A percentile compares a stretch with the other conserved stretches of the same genome.
Conservation (phyloP, 2,329 filamentous ascomycete genomes). For the Corinectria fuckeliana region DNA sequence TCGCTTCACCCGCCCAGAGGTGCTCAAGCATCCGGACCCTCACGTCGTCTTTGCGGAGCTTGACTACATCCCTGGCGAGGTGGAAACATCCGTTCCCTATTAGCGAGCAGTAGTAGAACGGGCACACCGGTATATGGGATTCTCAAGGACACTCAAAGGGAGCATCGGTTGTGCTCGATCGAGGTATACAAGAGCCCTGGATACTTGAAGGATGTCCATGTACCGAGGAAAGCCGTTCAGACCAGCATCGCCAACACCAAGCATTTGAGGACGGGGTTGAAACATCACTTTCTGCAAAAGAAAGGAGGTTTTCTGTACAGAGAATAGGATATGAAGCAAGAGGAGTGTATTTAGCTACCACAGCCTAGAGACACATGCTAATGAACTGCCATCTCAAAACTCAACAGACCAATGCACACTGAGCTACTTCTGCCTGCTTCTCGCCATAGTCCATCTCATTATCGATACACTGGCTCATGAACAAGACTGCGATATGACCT, state of each 20-base stretch:
- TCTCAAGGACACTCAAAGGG: slow-evolving; percentile 26
- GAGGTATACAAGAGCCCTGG: slow-evolving; percentile 38
- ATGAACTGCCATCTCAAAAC: too few species aligned
- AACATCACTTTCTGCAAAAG: slow-evolving; percentile 33
- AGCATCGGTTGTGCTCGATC: slow-evolving; percentile 30
- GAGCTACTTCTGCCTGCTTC: background rate
- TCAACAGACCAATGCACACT: background rate
- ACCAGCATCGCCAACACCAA: slow-evolving; percentile 25
- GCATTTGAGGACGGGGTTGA: slow-evolving; percentile 32
- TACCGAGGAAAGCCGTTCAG: slow-evolving; percentile 37
- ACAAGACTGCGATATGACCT: background rate
- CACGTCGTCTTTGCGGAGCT: slow-evolving; percentile 37
- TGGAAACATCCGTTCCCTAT: slow-evolving; percentile 33
- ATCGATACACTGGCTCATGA: fast-evolving
- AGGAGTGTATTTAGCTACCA: background rate
- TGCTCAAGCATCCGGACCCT: slow-evolving; percentile 27
- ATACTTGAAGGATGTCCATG: slow-evolving; percentile 38
- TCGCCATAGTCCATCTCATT: background rate
- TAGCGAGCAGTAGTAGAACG: slow-evolving; percentile 36
- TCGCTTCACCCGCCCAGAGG: slow-evolving; percentile 22
- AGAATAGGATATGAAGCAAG: background rate
- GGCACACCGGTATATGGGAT: slow-evolving; percentile 38
- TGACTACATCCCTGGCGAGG: slow-evolving; percentile 33
- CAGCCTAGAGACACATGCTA: background rate
- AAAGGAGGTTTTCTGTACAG: slow-evolving; percentile 35